Evolutionary conservation across 1,284 basidiomycete species (phyloP).

Genomic region (Spongispora temasekensis): DNA sequence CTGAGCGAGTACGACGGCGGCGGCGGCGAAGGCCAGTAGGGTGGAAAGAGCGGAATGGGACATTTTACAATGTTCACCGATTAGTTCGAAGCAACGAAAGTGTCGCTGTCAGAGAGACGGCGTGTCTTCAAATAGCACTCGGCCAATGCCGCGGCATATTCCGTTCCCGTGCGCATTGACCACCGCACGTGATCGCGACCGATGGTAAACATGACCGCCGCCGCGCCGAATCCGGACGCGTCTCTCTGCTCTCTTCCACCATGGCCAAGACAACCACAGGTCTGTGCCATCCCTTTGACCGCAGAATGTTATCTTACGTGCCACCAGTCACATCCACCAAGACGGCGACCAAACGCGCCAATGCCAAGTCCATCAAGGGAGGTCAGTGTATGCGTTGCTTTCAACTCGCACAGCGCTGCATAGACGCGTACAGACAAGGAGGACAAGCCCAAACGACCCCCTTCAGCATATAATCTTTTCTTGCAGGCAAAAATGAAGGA

Average conservation of each 20-base stretch:
- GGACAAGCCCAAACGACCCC: conserved; percentile 53
- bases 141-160: too few species aligned
- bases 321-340: conserved; percentile 49
- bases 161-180: conserved; percentile 35
- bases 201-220: conserved; percentile 17
- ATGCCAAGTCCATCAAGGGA: conserved; percentile 40
- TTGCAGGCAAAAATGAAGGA: conserved; percentile 53
- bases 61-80: conserved; percentile 26
- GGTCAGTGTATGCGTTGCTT: conserved; percentile 17
- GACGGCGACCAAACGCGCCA: conserved; percentile 51
- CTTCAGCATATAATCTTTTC: conserved; percentile 56
- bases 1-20: conserved; percentile 40
- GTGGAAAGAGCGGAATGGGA: conserved; percentile 45
- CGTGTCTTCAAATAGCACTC: too few species aligned
- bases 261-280: conserved; percentile 42
- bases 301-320: not conserved
- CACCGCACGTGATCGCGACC: conserved; percentile 38
- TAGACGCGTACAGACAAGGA: conserved; percentile 33
- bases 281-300: conserved; percentile 14
- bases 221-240: conserved; percentile 6
- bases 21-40: conserved; percentile 40
- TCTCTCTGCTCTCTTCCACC: conserved; percentile 9
- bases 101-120: too few species aligned
- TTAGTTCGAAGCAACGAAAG: not conserved
- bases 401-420: not conserved